Evolutionary conservation across 768 basidiomycete genomes (phyloP).

Genomic region (Tylopilus balloui): DNA sequence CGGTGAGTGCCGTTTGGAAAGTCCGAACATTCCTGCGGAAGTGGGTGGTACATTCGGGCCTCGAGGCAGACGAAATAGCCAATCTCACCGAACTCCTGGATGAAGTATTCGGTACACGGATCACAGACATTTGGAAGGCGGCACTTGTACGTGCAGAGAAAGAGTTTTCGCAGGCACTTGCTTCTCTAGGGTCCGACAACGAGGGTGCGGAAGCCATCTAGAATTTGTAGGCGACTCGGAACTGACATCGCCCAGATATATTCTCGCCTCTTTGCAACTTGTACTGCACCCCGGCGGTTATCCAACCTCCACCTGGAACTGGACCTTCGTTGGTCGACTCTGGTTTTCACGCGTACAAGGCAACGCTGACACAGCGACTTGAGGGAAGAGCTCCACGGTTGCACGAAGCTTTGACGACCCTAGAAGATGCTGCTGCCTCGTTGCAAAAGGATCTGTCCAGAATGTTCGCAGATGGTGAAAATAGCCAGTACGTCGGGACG

Average conservation of each 20-base stretch:
- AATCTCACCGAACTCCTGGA: slow-evolving; percentile 48
- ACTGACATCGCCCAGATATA: slow-evolving; percentile 36
- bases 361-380: slow-evolving; percentile 59
- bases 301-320: slow-evolving; percentile 39
- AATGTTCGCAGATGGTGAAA: slow-evolving; percentile 39
- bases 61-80: slow-evolving; percentile 45
- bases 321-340: slow-evolving; percentile 35
- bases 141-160: slow-evolving; percentile 41
- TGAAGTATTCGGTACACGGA: slow-evolving; percentile 48
- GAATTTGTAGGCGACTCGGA: background rate
- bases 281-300: slow-evolving; percentile 50
- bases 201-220: slow-evolving; percentile 15
- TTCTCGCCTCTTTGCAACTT: slow-evolving; percentile 49
- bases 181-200: slow-evolving; percentile 15
- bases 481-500: slow-evolving; percentile 38
- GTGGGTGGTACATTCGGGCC: slow-evolving; percentile 41
- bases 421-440: slow-evolving; percentile 57
- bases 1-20: slow-evolving; percentile 66
- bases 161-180: slow-evolving; percentile 44
- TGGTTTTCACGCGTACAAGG: slow-evolving; percentile 59
- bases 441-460: slow-evolving; percentile 57
- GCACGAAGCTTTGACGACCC: slow-evolving; percentile 48
- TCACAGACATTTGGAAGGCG: slow-evolving; percentile 55
- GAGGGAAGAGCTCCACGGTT: slow-evolving; percentile 59
- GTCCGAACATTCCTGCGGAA: slow-evolving; percentile 50